A percentile compares a stretch with the other conserved stretches of the same genome.
Evolutionary conservation across 352 stramenopile genomes (phyloP).

Genomic region (Aphanomyces stellatus): DNA sequence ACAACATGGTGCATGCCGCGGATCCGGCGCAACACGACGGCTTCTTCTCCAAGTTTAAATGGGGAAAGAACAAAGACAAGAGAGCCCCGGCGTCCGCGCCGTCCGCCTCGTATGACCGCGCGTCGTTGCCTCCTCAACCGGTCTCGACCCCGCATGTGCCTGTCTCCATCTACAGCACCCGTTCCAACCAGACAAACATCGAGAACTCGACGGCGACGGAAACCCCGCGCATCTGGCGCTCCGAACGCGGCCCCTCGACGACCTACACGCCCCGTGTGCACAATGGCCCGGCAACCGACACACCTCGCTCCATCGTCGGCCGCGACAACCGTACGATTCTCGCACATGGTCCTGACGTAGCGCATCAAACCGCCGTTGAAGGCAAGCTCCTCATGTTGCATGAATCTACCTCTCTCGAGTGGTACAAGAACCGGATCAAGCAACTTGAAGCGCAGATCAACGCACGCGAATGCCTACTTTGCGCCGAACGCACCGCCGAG

Average conservation of each 20-base stretch:
- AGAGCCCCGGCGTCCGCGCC: neutral
- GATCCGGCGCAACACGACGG: neutral
- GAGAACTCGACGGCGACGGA: neutral
- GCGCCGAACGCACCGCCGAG: neutral
- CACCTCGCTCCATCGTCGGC: neutral
- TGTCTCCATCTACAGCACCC: neutral
- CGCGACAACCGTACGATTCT: neutral
- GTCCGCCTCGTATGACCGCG: neutral
- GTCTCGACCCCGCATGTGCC: neutral
- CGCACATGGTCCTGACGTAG: neutral
- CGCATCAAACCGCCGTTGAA: constrained; percentile 7
- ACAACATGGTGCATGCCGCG: neutral
- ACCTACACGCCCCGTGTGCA: neutral
- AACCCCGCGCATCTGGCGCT: neutral
- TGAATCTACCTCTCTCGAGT: constrained; percentile 12
- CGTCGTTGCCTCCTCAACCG: neutral
- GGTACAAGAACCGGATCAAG: constrained; percentile 19
- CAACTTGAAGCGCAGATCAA: constrained; percentile 12
- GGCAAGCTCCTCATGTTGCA: constrained; percentile 15
- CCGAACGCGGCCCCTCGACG: neutral
- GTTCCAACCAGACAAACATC: too few species aligned
- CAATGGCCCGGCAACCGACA: neutral
- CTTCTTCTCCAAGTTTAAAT: constrained; percentile 10
- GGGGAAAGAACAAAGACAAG: constrained; percentile 19
- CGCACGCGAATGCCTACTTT: neutral